These are phyloP conservation scores for Pyrus communis DNA, from an alignment of 306 rosid genomes.

Conservation along the genomic window DNA sequence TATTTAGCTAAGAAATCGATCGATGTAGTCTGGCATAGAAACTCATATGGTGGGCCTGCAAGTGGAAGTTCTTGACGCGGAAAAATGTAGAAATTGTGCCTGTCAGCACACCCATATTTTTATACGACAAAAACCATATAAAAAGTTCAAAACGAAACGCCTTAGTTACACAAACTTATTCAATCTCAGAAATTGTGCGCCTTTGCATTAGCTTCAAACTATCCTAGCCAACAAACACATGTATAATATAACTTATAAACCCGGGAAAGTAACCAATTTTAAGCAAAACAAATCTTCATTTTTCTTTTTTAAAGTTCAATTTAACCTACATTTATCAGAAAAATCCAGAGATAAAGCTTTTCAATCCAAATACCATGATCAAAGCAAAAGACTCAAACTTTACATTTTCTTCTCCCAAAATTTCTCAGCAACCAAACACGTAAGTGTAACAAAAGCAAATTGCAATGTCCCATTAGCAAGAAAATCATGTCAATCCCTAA, in stretches of 20 bases:
- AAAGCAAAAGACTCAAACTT: background rate
- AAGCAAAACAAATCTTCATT: background rate
- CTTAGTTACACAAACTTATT: background rate
- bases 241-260: too few species aligned
- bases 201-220: background rate
- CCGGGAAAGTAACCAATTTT: background rate
- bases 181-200: background rate
- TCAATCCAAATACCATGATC: background rate
- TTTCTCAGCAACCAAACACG: background rate
- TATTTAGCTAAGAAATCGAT: conserved; percentile 84
- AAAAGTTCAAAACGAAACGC: background rate
- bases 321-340: background rate
- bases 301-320: background rate
- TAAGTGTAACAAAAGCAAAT: background rate
- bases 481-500: background rate
- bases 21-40: conserved; percentile 85
- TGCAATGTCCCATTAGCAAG: background rate
- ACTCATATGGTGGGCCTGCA: conserved; percentile 49
- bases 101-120: conserved; percentile 23
- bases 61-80: conserved; percentile 65
- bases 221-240: background rate
- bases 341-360: background rate
- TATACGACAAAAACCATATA: background rate
- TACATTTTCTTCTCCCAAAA: background rate
- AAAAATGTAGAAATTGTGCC: conserved; percentile 83